Conservation (phyloP, 2,329 filamentous ascomycete genomes). For the Fusarium neocosmosporiellum region DNA sequence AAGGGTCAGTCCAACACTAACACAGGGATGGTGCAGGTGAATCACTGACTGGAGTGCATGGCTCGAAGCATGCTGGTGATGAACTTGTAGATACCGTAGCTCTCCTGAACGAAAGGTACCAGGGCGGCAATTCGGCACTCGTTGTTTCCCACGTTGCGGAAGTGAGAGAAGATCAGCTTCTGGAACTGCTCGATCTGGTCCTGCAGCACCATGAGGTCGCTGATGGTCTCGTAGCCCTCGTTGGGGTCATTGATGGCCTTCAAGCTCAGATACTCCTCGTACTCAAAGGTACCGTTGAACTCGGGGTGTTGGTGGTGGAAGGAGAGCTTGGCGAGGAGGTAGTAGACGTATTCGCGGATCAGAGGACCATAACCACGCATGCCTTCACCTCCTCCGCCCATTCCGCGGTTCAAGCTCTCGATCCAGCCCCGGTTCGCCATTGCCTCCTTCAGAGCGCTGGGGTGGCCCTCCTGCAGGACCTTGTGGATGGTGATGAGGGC, state of each 20-base stretch:
- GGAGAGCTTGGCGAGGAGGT: constrained; percentile 91
- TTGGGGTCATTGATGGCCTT: constrained; percentile 99
- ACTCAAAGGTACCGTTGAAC: constrained; percentile 99
- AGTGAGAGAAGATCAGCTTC: constrained; percentile 98
- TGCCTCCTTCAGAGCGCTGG: constrained; percentile 86
- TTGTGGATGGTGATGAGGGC: constrained; percentile 97
- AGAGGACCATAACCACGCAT: constrained; percentile 90
- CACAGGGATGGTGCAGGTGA: background rate
- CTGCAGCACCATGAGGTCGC: constrained; percentile 94
- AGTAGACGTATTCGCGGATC: constrained; percentile 97
- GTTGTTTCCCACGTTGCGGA: constrained; percentile 90
- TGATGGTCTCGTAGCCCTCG: constrained; percentile 96
- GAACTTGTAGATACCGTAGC: constrained; percentile 99
- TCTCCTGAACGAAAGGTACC: constrained; percentile 94
- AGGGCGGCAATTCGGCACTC: constrained; percentile 96
- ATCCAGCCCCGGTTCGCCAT: constrained; percentile 91
- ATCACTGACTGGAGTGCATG: constrained; percentile 87
- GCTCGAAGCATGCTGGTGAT: constrained; percentile 99
- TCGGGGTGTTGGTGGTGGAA: constrained; percentile 97
- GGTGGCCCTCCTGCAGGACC: constrained; percentile 96
- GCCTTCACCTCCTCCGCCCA: constrained; percentile 83
- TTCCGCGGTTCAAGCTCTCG: constrained; percentile 87
- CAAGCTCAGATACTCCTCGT: constrained; percentile 97
- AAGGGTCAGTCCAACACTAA: constrained; percentile 34
- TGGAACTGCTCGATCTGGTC: constrained; percentile 99